phyloP scores from a whole-genome alignment of 2,329 filamentous ascomycete species.

The Alternaria sp. region DNA sequence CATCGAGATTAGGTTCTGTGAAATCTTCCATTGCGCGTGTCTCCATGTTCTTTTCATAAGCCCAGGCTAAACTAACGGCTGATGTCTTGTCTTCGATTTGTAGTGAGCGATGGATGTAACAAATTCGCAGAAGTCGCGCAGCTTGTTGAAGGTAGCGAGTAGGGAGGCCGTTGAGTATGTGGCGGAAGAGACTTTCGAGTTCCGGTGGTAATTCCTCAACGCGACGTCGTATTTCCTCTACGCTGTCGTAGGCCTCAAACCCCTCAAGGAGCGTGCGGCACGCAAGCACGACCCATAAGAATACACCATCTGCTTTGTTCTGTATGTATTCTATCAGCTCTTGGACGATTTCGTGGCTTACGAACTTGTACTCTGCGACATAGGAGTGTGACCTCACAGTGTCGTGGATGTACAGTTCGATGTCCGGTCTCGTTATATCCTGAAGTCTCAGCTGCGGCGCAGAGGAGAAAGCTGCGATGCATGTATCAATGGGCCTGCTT shows the following conservation, averaged over 20 bases:
- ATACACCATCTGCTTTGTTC: not conserved
- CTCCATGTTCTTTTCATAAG: not conserved
- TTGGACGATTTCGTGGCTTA: not conserved
- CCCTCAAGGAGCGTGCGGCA: not conserved
- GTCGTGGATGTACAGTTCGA: not conserved
- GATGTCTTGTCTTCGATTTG: not conserved
- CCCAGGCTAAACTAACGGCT: not conserved
- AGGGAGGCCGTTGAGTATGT: not conserved
- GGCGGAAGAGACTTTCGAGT: not conserved
- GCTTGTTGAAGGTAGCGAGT: not conserved
- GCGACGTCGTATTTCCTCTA: not conserved
- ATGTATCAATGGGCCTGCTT: not conserved
- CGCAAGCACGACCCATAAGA: slow-evolving; percentile 1
- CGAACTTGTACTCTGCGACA: not conserved
- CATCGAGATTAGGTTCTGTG: not conserved
- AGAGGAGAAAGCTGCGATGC: not conserved
- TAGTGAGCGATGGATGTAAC: not conserved
- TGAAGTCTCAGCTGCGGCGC: not conserved
- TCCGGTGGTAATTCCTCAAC: not conserved
- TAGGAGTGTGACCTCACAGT: not conserved
- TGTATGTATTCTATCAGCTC: not conserved
- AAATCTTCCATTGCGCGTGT: not conserved
- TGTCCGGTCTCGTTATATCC: not conserved
- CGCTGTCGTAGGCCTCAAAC: not conserved
- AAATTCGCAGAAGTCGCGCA: not conserved